A percentile compares a stretch with the other conserved stretches of the same genome.
Evolutionary conservation across 2,329 filamentous ascomycete species (phyloP).

Genomic region (Curvularia spicifera): DNA sequence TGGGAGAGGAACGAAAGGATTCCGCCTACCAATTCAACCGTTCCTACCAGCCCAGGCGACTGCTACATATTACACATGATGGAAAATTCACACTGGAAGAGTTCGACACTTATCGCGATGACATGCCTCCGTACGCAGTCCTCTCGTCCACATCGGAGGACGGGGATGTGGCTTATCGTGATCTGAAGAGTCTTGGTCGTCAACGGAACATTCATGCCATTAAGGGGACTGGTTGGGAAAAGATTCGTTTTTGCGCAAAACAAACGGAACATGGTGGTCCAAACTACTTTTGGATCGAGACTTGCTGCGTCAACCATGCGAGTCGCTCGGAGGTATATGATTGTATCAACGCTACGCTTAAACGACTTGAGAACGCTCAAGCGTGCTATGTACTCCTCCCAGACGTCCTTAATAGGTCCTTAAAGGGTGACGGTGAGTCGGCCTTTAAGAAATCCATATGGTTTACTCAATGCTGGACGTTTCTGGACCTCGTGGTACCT

Average conservation of each 20-base stretch:
- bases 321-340: not conserved
- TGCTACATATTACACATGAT: not conserved
- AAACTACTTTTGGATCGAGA: not conserved
- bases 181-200: not conserved
- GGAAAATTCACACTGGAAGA: not conserved
- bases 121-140: not conserved
- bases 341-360: slow-evolving; percentile 5
- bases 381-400: too few species aligned
- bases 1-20: too few species aligned
- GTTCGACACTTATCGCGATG: not conserved
- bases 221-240: not conserved
- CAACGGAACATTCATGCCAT: not conserved
- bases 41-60: not conserved
- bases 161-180: not conserved
- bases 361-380: too few species aligned
- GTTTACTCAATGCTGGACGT: slow-evolving; percentile 29
- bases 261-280: not conserved
- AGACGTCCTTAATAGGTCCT: too few species aligned
- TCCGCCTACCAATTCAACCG: not conserved
- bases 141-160: not conserved
- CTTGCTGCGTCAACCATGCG: not conserved
- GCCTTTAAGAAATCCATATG: not conserved
- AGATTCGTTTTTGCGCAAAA: not conserved
- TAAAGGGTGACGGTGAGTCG: too few species aligned
- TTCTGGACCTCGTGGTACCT: slow-evolving; percentile 28